phyloP scores from a whole-genome alignment of 306 rosid species.

The Glycyrrhiza uralensis region DNA sequence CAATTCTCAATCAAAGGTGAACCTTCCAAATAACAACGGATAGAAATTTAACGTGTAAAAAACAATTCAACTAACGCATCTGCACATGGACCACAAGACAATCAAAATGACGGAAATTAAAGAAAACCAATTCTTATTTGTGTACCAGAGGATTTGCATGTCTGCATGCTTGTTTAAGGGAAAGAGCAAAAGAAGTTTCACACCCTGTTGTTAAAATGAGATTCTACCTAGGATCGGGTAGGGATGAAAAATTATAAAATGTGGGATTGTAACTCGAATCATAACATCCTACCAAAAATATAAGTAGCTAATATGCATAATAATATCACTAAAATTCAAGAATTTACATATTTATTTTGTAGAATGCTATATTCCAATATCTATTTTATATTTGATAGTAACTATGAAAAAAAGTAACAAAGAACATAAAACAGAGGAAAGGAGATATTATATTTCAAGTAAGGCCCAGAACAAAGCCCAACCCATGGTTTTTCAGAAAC shows the following conservation, averaged over 20 bases:
- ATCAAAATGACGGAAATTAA: background rate
- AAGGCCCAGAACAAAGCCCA: background rate
- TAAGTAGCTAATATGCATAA: background rate
- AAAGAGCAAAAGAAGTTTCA: background rate
- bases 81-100: background rate
- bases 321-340: background rate
- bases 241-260: background rate
- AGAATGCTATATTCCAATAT: too few species aligned
- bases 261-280: too few species aligned
- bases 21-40: conserved; percentile 4
- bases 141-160: background rate
- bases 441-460: too few species aligned
- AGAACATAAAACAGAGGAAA: background rate
- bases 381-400: too few species aligned
- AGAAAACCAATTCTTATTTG: background rate
- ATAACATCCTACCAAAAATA: background rate
- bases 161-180: background rate
- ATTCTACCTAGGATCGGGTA: background rate
- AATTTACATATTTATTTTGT: too few species aligned
- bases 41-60: conserved; percentile 6
- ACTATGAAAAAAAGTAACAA: too few species aligned
- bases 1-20: conserved; percentile 14
- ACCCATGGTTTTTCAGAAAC: background rate
- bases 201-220: background rate
- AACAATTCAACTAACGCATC: background rate